phyloP scores from a whole-genome alignment of 805 yeast genomes.

The Wickerhamiella lipophila region DNA sequence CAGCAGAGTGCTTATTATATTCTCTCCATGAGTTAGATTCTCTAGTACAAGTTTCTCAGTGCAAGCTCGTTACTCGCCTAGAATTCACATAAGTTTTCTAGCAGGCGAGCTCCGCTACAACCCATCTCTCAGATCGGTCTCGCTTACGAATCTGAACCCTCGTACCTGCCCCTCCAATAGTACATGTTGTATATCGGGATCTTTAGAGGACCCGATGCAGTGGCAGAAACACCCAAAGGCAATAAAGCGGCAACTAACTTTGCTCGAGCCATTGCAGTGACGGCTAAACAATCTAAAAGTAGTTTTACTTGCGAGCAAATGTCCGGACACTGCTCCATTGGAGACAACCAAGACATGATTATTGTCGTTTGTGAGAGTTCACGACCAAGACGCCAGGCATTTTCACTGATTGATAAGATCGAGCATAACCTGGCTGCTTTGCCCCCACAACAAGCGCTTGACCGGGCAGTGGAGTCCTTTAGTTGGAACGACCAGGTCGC shows the following conservation, averaged over 20 bases:
- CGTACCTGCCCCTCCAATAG: too few relatives aligned
- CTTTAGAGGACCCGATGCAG: not conserved
- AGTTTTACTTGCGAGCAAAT: constrained; percentile 16
- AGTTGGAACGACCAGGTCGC: constrained; percentile 21
- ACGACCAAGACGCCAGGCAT: constrained; percentile 22
- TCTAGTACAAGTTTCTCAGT: too few relatives aligned
- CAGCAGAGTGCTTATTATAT: too few relatives aligned
- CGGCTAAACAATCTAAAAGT: constrained; percentile 16
- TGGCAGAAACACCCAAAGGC: not conserved
- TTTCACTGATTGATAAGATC: constrained; percentile 20
- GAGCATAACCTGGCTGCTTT: constrained; percentile 16
- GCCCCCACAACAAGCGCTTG: constrained; percentile 14
- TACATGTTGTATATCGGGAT: not conserved
- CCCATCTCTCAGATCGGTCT: too few relatives aligned
- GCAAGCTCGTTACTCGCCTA: too few relatives aligned
- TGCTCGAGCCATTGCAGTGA: constrained; percentile 19
- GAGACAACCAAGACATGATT: constrained; percentile 4
- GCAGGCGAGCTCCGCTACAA: too few relatives aligned
- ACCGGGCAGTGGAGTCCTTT: constrained; percentile 6
- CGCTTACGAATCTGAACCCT: too few relatives aligned
- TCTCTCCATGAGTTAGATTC: too few relatives aligned
- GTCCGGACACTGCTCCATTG: constrained; percentile 16
- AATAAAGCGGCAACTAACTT: constrained; percentile 8
- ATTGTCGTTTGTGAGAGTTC: constrained; percentile 16
- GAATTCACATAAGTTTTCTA: too few relatives aligned